Conservation (phyloP, 495 filamentous ascomycete genomes). For the Pseudevernia furfuracea region DNA sequence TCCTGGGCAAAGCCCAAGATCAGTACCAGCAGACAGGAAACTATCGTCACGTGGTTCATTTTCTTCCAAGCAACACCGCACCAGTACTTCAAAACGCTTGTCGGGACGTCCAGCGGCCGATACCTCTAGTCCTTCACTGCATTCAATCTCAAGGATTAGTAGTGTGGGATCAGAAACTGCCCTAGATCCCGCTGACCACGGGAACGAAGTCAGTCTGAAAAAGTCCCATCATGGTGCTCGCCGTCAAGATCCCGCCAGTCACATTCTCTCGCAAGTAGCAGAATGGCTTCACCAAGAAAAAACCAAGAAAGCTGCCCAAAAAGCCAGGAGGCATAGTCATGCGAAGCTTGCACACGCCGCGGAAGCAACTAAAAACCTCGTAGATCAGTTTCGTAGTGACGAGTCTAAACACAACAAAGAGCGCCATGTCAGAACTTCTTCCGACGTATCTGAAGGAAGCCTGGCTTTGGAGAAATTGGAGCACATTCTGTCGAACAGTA, state of each 20-base stretch:
- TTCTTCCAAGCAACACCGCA: slow-evolving; percentile 23
- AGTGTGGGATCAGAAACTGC: slow-evolving; percentile 15
- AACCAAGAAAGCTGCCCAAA: slow-evolving; percentile 49
- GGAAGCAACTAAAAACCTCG: slow-evolving; percentile 26
- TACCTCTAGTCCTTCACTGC: slow-evolving; percentile 9
- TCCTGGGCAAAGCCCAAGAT: slow-evolving; percentile 16
- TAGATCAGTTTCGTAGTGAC: slow-evolving; percentile 29
- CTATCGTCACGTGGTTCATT: slow-evolving; percentile 16
- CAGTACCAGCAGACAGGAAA: slow-evolving; percentile 15
- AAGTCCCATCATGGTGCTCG: slow-evolving; percentile 22
- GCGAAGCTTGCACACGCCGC: slow-evolving; percentile 25
- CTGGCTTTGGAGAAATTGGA: slow-evolving; percentile 62
- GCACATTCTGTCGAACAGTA: slow-evolving; percentile 53
- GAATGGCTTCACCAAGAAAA: slow-evolving; percentile 78
- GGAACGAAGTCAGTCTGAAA: slow-evolving; percentile 21
- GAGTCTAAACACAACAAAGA: slow-evolving; percentile 21
- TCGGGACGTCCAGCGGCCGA: slow-evolving; percentile 16
- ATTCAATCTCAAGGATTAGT: slow-evolving; percentile 20
- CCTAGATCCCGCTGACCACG: slow-evolving; percentile 27
- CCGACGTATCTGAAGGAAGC: slow-evolving; percentile 48
- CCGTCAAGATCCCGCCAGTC: slow-evolving; percentile 38
- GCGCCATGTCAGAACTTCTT: slow-evolving; percentile 29
- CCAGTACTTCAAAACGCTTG: slow-evolving; percentile 19
- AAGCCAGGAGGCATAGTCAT: slow-evolving; percentile 31
- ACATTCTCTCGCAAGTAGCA: slow-evolving; percentile 61